These are phyloP conservation scores for Mycena galopus DNA, from an alignment of 768 basidiomycete genomes.

Conservation along the genomic window DNA sequence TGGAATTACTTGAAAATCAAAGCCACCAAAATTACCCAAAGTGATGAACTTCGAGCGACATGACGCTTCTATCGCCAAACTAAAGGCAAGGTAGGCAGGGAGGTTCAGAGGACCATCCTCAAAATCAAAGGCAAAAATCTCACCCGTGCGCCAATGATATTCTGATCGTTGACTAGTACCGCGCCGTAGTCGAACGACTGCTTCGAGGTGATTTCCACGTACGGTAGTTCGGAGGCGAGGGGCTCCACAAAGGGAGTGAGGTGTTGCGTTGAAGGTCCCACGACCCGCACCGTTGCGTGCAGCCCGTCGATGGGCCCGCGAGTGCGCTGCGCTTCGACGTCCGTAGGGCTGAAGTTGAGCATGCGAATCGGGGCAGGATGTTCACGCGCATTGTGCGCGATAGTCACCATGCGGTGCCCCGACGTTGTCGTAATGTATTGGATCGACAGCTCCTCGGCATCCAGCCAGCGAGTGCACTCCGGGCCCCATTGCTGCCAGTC, in stretches of 20 bases:
- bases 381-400: constrained; percentile 6
- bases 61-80: not conserved
- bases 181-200: constrained; percentile 19
- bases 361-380: constrained; percentile 17
- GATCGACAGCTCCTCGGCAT: not conserved
- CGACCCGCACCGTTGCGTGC: not conserved
- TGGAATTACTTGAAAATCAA: no score
- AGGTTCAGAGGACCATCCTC: no score
- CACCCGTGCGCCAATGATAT: constrained; percentile 25
- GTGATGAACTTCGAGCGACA: constrained; percentile 10
- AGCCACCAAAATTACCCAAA: constrained; percentile 24
- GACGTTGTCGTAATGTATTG: constrained; percentile 30
- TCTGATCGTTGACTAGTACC: constrained; percentile 29
- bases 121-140: not conserved
- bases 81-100: not conserved
- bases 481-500: constrained; percentile 28
- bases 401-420: constrained; percentile 22
- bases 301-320: not conserved
- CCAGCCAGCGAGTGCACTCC: constrained; percentile 23
- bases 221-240: constrained; percentile 8
- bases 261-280: not conserved
- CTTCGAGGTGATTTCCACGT: constrained; percentile 17
- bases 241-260: not conserved
- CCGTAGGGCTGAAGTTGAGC: constrained; percentile 12
- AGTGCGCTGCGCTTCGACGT: not conserved